Base-by-base conservation (phyloP, 2,329 filamentous ascomycete genomes). In the Cytospora piceicola region DNA sequence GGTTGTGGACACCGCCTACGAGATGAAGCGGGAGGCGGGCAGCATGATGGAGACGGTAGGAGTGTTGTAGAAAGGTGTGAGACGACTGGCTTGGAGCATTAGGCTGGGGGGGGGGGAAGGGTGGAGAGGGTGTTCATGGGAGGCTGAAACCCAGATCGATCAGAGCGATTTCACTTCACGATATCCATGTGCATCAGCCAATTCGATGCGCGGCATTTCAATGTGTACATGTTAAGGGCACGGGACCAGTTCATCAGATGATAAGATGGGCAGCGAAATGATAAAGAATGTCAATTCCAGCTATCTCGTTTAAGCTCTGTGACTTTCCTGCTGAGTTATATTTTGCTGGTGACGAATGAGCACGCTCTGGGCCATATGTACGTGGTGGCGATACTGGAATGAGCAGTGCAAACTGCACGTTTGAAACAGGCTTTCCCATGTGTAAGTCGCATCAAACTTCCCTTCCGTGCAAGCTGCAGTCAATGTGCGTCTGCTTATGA, bases 1-100 rank as follows among this genome's bases (percentile, higher is more conserved):
- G 87, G 1, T 75, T 90, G 64, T 90, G 88, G 88, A 84, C 76
- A 30, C 66, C 66, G 29, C 60, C 66, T 8, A 66, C 49, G 52
- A 68, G 59, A 65, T 68, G 49, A 68, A 15, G 17, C 27, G 24
- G 6, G 17, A 8, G 55, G 24, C 17, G 12, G 29, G 22, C n/a
- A 11, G 17, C 12, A 6, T 15, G 17, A 30, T n/a, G 15, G 24
- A 11, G 12, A 15, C 6, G 15, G 46, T 17, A 24, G 42, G 27
- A 14, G 22, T 42, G 39, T 42, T 52, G 24, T 9, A n/a, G 17
- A 15, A 29, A 34, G 46, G 8, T 22, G 32, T 36, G 15, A 39
- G 29, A 12, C 29, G 46, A 4, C 17, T 36, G 49, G 14, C 2
- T 24, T 51, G 30, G 27, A 49, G 29, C 30, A 20, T 8, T 11